phyloP scores from a whole-genome alignment of 768 basidiomycete genomes.

The Mycena venus region DNA sequence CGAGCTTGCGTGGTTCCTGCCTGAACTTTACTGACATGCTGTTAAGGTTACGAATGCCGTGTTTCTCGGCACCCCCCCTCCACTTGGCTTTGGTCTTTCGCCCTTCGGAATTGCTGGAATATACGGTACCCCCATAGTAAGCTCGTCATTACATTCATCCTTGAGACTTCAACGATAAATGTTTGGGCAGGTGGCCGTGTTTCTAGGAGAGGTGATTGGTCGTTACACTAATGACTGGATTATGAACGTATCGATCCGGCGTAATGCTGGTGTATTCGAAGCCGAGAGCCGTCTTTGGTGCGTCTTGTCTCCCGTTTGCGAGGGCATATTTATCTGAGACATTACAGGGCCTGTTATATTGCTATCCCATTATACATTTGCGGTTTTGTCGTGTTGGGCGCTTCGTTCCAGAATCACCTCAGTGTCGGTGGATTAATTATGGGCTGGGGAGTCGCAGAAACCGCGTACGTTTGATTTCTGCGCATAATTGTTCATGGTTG shows the following conservation, averaged over 20 bases:
- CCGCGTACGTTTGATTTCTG: slow-evolving; percentile 32
- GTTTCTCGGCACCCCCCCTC: slow-evolving; percentile 68
- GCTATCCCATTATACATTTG: slow-evolving; percentile 63
- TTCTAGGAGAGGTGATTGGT: slow-evolving; percentile 66
- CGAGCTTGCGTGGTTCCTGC: slow-evolving; percentile 24
- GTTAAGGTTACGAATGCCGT: slow-evolving; percentile 72
- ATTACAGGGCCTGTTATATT: slow-evolving; percentile 62
- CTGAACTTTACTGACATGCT: neutral
- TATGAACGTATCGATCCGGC: slow-evolving; percentile 57
- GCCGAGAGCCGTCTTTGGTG: slow-evolving; percentile 71
- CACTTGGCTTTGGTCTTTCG: slow-evolving; percentile 64
- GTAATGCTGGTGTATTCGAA: slow-evolving; percentile 70
- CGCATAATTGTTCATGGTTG: neutral
- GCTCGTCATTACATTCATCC: slow-evolving; percentile 28
- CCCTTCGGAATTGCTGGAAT: slow-evolving; percentile 63
- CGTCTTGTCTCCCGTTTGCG: slow-evolving; percentile 16
- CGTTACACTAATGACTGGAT: slow-evolving; percentile 67
- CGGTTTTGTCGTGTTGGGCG: slow-evolving; percentile 53
- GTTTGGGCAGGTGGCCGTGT: slow-evolving; percentile 58
- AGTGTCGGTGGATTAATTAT: slow-evolving; percentile 62
- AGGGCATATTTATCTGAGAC: neutral
- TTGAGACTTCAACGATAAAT: neutral
- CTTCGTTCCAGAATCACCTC: slow-evolving; percentile 61
- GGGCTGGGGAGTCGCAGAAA: slow-evolving; percentile 67
- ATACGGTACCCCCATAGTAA: slow-evolving; percentile 69